phyloP scores from a whole-genome alignment of 1,139 yeast genomes.

The Waltiozyma solani region DNA sequence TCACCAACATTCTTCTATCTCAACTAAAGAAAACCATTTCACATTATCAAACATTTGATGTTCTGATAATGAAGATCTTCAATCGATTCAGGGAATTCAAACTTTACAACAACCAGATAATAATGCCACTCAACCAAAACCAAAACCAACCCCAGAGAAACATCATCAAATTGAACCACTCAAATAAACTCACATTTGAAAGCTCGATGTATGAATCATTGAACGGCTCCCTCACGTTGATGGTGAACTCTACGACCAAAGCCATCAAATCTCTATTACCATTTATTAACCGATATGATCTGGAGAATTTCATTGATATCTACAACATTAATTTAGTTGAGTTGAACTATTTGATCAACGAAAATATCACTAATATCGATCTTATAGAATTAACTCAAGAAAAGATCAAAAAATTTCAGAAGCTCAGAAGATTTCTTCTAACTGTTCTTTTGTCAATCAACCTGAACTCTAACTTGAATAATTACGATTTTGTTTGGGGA shows the following conservation, averaged over 20 bases:
- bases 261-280: slow-evolving; percentile 21
- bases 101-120: neutral
- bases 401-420: slow-evolving; percentile 25
- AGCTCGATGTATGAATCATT: slow-evolving; percentile 20
- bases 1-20: slow-evolving; percentile 10
- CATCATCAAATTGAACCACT: neutral
- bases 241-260: slow-evolving; percentile 15
- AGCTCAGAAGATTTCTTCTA: slow-evolving; percentile 28
- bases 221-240: slow-evolving; percentile 20
- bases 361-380: slow-evolving; percentile 1
- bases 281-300: slow-evolving; percentile 22
- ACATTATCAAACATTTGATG: slow-evolving; percentile 12
- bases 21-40: slow-evolving; percentile 11
- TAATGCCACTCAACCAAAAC: neutral
- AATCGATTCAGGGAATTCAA: slow-evolving; percentile 12
- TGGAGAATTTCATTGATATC: slow-evolving; percentile 31
- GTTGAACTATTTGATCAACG: slow-evolving; percentile 12
- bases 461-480: slow-evolving; percentile 8
- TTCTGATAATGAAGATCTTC: slow-evolving; percentile 10
- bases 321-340: slow-evolving; percentile 25
- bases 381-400: slow-evolving; percentile 1
- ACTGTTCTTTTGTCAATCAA: slow-evolving; percentile 30
- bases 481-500: neutral
- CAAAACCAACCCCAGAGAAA: slow-evolving; percentile 9
- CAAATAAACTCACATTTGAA: neutral